A percentile compares a stretch with the other conserved stretches of the same genome.
These are phyloP conservation scores for Cytidiella melzeri DNA, from an alignment of 768 basidiomycete species.

Conservation along the genomic window DNA sequence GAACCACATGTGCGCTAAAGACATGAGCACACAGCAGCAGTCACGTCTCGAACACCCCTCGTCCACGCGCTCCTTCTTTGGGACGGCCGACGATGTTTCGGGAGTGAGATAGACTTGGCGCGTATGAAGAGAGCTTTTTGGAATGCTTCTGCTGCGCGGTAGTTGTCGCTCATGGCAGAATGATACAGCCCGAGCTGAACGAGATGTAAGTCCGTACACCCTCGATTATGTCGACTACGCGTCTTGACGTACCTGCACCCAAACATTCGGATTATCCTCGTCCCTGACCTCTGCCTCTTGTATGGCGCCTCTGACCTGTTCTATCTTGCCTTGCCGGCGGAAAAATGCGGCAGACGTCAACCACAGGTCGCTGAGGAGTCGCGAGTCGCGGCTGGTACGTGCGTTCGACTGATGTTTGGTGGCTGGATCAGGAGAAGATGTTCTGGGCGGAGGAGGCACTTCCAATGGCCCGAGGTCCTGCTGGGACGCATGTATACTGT, in stretches of 20 bases:
- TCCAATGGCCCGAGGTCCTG: constrained; percentile 26
- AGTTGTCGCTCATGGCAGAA: constrained; percentile 46
- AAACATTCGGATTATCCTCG: constrained; percentile 81
- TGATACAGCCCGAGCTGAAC: constrained; percentile 79
- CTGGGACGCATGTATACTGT: constrained; percentile 30
- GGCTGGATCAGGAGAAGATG: constrained; percentile 30
- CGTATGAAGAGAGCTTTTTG: constrained; percentile 84
- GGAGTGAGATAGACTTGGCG: constrained; percentile 63
- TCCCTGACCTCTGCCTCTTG: constrained; percentile 92
- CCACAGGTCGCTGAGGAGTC: constrained; percentile 84
- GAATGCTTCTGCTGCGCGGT: constrained; percentile 67
- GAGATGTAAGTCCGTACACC: too few species aligned
- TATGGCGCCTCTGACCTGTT: constrained; percentile 85
- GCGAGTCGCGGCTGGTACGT: constrained; percentile 46
- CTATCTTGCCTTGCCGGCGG: constrained; percentile 80
- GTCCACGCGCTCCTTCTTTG: constrained; percentile 11
- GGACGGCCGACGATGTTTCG: constrained; percentile 17
- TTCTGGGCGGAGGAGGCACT: constrained; percentile 32
- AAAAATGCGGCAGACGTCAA: constrained; percentile 93
- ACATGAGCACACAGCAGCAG: constrained; percentile 63
- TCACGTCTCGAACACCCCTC: constrained; percentile 58
- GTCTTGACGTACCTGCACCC: constrained; percentile 76
- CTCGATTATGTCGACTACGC: too few species aligned
- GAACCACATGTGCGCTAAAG: too few species aligned
- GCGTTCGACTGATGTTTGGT: constrained; percentile 21